Evolutionary conservation across 352 stramenopile species (phyloP).

Genomic region (Globisporangium solare): DNA sequence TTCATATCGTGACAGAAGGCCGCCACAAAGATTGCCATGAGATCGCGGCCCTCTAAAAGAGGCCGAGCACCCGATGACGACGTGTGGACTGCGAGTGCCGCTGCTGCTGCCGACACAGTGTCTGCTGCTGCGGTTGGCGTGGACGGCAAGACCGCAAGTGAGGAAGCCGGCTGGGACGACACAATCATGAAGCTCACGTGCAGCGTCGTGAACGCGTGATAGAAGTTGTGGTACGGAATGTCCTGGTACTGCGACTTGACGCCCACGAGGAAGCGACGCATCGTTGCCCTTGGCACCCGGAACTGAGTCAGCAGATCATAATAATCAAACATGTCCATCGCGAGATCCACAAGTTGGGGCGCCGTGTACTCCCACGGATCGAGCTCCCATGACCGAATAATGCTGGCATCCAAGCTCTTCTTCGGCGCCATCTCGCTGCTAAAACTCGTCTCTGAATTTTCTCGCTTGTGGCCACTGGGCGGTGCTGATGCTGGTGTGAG

Average conservation of each 20-base stretch:
- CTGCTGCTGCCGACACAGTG: background rate
- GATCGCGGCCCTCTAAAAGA: constrained; percentile 47
- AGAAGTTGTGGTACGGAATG: constrained; percentile 85
- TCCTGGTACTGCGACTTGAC: constrained; percentile 76
- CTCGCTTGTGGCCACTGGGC: constrained; percentile 22
- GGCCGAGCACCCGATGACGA: background rate
- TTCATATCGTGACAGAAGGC: constrained; percentile 87
- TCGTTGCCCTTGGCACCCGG: constrained; percentile 41
- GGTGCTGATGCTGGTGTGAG: constrained; percentile 2
- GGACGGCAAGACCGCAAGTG: background rate
- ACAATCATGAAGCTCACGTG: constrained; percentile 80
- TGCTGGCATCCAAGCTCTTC: background rate
- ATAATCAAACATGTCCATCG: constrained; percentile 69
- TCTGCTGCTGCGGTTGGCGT: background rate
- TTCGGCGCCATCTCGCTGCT: constrained; percentile 1
- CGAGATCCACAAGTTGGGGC: constrained; percentile 59
- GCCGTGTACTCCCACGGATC: constrained; percentile 58
- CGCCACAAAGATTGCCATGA: constrained; percentile 75
- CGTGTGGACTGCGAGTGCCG: background rate
- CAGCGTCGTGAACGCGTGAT: constrained; percentile 77
- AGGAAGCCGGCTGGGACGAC: constrained; percentile 26
- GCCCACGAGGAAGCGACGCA: constrained; percentile 60
- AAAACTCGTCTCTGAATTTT: constrained; percentile 28
- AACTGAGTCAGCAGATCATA: constrained; percentile 64
- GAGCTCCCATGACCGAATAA: constrained; percentile 44